Evolutionary conservation across 1,284 basidiomycete species (phyloP), one percentile per base, ranked within the genome.

Genomic region (Exobasidium rhododendri): DNA sequence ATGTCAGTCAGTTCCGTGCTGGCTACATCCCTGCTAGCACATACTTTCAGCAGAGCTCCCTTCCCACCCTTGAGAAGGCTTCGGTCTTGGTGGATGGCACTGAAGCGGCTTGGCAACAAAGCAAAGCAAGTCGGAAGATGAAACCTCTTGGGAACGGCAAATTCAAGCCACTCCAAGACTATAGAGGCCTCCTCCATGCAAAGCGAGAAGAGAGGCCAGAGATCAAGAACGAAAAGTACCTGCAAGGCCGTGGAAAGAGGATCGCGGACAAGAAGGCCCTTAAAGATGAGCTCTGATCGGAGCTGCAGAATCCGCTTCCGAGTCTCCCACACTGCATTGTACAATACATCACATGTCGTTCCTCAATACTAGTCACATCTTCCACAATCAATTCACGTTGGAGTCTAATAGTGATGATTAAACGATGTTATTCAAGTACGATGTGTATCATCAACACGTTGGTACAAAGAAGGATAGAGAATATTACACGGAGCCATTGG

Each of bases 71-170:
- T 4, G 5, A 50, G 28, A 53, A 59, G 5, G 57, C 64, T 17
- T 50, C 59, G 3, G 22, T 51, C 11, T 57, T 50, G 2, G 35
- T 32, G 4, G 24, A 55, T n/a, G 31, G 44, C n/a, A 56, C 13
- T 10, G 10, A 62, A 45, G 50, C 5, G 5, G 17, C 17, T 26
- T 50, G 44, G 13, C 45, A 29, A 52, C 35, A 26, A 45, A 28
- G 13, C 26, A 11, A 51, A 5, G 28, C 55, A 43, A 14, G 32
- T 26, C n/a, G 13, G 5, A 26, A 52, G 20, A 47, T 58, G 13
- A 11, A 70, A 29, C 68, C 70, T n/a, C 58, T 72, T 28, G 70
- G 70, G 4, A 59, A 67, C 30, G 70, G 70, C n/a, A 45, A 35
- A 0, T 29, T 53, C 20, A 67, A 67, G 20, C 59, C 66, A 11